Percentiles rank a stretch among this genome's conserved stretches.
phyloP scores from a whole-genome alignment of 1,139 yeast genomes.

The Magnusiomyces fungicola region DNA sequence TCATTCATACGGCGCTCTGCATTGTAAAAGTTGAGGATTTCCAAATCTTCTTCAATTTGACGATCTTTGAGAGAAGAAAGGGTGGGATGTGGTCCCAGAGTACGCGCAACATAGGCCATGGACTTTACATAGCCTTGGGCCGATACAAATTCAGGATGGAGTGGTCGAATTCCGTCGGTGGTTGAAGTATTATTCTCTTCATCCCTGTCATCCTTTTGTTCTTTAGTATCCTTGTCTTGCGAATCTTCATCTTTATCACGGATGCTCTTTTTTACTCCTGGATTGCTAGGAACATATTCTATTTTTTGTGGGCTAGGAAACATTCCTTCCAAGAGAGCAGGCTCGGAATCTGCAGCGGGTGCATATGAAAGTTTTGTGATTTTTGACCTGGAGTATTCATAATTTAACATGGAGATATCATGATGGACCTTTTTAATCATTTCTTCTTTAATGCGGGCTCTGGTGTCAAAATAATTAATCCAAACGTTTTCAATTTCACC shows the following conservation, averaged over 20 bases:
- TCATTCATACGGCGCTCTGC: too few relatives aligned
- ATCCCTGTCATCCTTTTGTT: too few relatives aligned
- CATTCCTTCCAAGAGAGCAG: too few relatives aligned
- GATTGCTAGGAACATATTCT: too few relatives aligned
- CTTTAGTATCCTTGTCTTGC: too few relatives aligned
- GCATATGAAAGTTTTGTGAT: not conserved
- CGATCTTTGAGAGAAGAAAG: not conserved
- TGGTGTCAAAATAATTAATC: not conserved
- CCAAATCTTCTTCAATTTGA: not conserved
- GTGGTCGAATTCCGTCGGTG: too few relatives aligned
- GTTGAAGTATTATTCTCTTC: too few relatives aligned
- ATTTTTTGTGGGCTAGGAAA: too few relatives aligned
- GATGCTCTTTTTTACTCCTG: not conserved
- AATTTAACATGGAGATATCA: not conserved
- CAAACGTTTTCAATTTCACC: not conserved
- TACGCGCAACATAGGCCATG: not conserved
- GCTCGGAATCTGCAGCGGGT: not conserved
- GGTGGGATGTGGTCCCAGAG: not conserved
- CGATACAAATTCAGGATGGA: not conserved
- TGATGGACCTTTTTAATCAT: not conserved
- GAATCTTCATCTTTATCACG: too few relatives aligned
- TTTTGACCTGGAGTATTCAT: conserved; percentile 2
- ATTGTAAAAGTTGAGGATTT: not conserved
- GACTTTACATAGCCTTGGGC: not conserved
- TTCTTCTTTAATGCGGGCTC: not conserved